These are phyloP conservation scores for Sugiyamaella novakii DNA, from an alignment of 1,139 yeast species.

Conservation along the genomic window DNA sequence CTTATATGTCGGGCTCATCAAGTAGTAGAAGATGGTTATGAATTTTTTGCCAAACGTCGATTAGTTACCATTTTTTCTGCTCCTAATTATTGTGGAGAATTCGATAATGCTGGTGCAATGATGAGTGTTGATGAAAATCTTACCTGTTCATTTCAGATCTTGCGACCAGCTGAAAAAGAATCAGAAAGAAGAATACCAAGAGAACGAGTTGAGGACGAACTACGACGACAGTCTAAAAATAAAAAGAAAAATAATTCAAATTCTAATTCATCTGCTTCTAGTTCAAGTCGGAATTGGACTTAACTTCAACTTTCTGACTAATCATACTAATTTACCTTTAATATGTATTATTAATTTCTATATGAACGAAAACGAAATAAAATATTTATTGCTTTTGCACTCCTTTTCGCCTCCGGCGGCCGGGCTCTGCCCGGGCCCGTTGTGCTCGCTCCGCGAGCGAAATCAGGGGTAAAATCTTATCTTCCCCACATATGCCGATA, in stretches of 20 bases:
- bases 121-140: conserved; percentile 97
- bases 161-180: conserved; percentile 97
- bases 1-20: conserved; percentile 97
- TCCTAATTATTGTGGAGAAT: conserved; percentile 98
- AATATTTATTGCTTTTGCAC: conserved; percentile 2
- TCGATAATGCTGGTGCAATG: conserved; percentile 99
- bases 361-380: not conserved
- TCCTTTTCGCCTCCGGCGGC: too few relatives aligned
- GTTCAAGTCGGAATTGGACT: conserved; percentile 1
- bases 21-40: conserved; percentile 98
- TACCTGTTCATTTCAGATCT: conserved; percentile 94
- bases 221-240: not conserved
- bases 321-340: not conserved
- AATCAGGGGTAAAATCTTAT: too few relatives aligned
- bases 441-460: too few relatives aligned
- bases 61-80: conserved; percentile 93
- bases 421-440: too few relatives aligned
- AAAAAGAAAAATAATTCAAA: conserved; percentile 8
- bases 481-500: too few relatives aligned
- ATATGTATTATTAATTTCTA: not conserved
- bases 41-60: conserved; percentile 93
- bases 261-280: not conserved
- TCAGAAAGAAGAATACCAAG: conserved; percentile 1
- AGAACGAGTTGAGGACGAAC: conserved; percentile 3
- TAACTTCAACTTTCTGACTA: not conserved